phyloP scores from a whole-genome alignment of 2,329 filamentous ascomycete species.

The Bipolaris gigantea region DNA sequence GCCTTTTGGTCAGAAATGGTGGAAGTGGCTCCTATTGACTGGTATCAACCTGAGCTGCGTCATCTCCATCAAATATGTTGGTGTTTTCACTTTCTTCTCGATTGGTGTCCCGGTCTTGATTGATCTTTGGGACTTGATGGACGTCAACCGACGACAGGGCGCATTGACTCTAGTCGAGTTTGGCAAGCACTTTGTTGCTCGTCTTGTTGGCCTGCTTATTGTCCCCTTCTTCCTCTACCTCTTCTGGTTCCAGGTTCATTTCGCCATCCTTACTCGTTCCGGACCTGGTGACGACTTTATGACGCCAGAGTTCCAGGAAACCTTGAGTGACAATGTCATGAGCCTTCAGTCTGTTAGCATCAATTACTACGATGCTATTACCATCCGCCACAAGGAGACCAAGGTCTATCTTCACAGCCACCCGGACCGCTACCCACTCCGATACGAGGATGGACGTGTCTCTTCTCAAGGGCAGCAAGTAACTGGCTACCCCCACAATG shows the following conservation, averaged over 20 bases:
- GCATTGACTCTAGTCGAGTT: slow-evolving; percentile 79
- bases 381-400: slow-evolving; percentile 93
- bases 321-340: slow-evolving; percentile 92
- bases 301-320: slow-evolving; percentile 97
- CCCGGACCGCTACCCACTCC: slow-evolving; percentile 81
- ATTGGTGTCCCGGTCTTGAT: slow-evolving; percentile 92
- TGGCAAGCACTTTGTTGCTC: slow-evolving; percentile 85
- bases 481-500: slow-evolving; percentile 95
- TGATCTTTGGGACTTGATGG: slow-evolving; percentile 91
- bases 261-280: slow-evolving; percentile 81
- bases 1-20: slow-evolving; percentile 94
- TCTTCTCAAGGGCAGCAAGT: slow-evolving; percentile 97
- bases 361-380: slow-evolving; percentile 86
- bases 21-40: slow-evolving; percentile 97
- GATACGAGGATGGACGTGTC: slow-evolving; percentile 95
- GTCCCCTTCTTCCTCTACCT: slow-evolving; percentile 97
- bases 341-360: slow-evolving; percentile 81
- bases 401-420: slow-evolving; percentile 96
- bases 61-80: slow-evolving; percentile 98
- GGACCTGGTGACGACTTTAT: slow-evolving; percentile 98
- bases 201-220: slow-evolving; percentile 81
- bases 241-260: slow-evolving; percentile 99
- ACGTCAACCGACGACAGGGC: slow-evolving; percentile 82
- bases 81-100: slow-evolving; percentile 93
- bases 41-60: slow-evolving; percentile 94